Evolutionary conservation across 2,329 filamentous ascomycete genomes (phyloP).

Genomic region (Pezizomycotina sp.): DNA sequence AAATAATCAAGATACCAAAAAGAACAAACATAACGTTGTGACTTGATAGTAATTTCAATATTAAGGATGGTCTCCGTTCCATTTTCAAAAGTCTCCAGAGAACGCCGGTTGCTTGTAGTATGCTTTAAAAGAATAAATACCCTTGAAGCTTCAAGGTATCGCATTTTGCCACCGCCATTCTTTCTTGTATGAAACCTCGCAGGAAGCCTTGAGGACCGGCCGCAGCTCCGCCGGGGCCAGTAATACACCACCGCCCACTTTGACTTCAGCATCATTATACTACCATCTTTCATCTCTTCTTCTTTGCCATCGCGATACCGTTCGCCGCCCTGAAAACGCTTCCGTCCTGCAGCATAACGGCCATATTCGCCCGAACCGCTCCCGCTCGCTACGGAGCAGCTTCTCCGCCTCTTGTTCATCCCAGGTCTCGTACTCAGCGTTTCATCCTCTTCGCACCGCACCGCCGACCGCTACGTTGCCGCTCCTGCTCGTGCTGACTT

Average conservation of each 20-base stretch:
- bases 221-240: conserved; percentile 9
- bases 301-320: neutral
- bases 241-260: neutral
- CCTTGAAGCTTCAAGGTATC: no score
- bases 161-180: conserved; percentile 17
- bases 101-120: no score
- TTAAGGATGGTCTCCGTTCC: no score
- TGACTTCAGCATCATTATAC: no score
- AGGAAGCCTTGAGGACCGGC: conserved; percentile 11
- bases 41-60: no score
- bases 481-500: conserved; percentile 10
- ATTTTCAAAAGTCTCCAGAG: no score
- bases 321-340: conserved; percentile 5
- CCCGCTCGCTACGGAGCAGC: conserved; percentile 10
- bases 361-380: conserved; percentile 16
- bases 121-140: no score
- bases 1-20: no score
- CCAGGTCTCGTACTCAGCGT: conserved; percentile 14
- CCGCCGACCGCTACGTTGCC: conserved; percentile 12
- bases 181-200: conserved; percentile 13
- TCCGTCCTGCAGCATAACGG: conserved; percentile 13
- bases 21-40: no score
- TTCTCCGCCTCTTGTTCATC: conserved; percentile 16
- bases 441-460: conserved; percentile 18
- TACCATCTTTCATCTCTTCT: neutral